Percentiles rank a stretch among this genome's conserved stretches.
Evolutionary conservation across 2,329 filamentous ascomycete genomes (phyloP).

Genomic region (Apiospora malaysiana): DNA sequence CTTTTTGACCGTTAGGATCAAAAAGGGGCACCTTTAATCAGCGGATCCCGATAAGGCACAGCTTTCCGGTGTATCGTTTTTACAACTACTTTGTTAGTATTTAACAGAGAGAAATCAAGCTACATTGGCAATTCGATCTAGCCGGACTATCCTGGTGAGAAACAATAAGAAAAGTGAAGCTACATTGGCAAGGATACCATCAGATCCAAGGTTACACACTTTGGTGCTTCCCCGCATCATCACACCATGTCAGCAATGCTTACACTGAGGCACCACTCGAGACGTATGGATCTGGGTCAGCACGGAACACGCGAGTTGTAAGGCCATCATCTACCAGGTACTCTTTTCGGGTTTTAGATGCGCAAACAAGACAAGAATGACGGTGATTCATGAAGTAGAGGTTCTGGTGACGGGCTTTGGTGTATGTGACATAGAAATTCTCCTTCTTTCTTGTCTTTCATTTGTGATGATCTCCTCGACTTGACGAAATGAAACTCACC

Average conservation of each 20-base stretch:
- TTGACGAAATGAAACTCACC: background rate
- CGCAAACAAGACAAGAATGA: background rate
- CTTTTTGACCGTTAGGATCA: no score
- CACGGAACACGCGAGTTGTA: background rate
- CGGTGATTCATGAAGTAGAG: background rate
- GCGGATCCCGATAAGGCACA: no score
- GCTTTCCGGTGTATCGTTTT: no score
- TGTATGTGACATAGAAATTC: background rate
- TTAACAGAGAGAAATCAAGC: no score
- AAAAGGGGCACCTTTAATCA: no score
- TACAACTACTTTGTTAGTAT: no score
- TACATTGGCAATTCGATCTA: no score
- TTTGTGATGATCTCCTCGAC: background rate
- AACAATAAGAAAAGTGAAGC: no score
- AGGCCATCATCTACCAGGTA: background rate
- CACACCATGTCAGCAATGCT: background rate
- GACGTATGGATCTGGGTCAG: background rate
- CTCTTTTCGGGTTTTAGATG: background rate
- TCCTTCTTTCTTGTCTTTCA: no score
- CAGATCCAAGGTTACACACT: no score
- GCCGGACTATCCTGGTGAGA: no score
- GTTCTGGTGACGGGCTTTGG: background rate
- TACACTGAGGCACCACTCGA: background rate
- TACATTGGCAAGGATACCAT: background rate
- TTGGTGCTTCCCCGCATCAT: constrained; percentile 1